Conservation (phyloP, 257 asterid genomes). For the Prunella vulgaris region DNA sequence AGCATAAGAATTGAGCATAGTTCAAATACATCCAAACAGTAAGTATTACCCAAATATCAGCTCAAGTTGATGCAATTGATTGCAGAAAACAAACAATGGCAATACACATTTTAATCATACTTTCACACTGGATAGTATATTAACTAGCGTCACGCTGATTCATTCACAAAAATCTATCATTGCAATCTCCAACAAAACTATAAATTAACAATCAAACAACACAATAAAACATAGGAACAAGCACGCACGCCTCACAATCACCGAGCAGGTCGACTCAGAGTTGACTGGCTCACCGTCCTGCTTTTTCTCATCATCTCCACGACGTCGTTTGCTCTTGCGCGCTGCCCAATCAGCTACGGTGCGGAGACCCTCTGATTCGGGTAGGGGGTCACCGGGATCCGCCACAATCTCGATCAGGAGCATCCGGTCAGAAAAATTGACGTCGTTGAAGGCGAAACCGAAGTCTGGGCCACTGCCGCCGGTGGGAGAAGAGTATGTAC, state of each 20-base stretch:
- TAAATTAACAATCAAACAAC: neutral
- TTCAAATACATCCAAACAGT: neutral
- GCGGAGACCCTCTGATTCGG: slow-evolving; percentile 37
- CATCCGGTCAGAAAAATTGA: slow-evolving; percentile 72
- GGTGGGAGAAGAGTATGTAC: slow-evolving; percentile 31
- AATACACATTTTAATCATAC: neutral
- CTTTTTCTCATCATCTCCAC: slow-evolving; percentile 35
- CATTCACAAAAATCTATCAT: neutral
- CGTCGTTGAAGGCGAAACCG: slow-evolving; percentile 77
- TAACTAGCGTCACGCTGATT: neutral
- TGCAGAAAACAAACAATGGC: neutral
- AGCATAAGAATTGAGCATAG: slow-evolving; percentile 24
- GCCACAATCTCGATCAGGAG: slow-evolving; percentile 62
- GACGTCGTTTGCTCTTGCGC: slow-evolving; percentile 55
- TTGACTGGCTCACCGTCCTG: slow-evolving; percentile 36
- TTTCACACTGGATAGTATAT: neutral
- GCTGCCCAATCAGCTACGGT: slow-evolving; percentile 67
- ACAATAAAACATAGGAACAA: neutral
- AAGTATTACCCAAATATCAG: neutral
- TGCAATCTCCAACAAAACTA: slow-evolving; percentile 4
- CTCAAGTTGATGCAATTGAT: neutral
- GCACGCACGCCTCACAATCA: neutral
- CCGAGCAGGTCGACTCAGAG: neutral
- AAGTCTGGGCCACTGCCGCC: slow-evolving; percentile 51
- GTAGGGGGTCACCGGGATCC: slow-evolving; percentile 35